Evolutionary conservation across 345 rosid genomes (phyloP).

Genomic region (Salix suchowensis): DNA sequence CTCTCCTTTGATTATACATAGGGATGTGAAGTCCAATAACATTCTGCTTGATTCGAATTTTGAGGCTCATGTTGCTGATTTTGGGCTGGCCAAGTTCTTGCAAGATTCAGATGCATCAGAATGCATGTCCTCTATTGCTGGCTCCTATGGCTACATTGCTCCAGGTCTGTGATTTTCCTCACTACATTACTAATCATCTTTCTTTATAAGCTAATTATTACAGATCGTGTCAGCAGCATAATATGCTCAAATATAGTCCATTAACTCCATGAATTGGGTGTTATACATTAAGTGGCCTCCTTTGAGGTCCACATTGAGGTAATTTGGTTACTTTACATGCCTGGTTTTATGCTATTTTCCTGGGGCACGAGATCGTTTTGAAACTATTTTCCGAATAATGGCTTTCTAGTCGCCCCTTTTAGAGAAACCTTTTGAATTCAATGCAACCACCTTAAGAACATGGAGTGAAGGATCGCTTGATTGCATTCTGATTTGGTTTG

Average conservation of each 20-base stretch:
- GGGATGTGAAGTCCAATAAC: conserved; percentile 89
- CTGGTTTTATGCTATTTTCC: too few species aligned
- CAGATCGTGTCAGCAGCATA: too few species aligned
- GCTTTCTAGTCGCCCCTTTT: not conserved
- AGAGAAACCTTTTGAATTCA: not conserved
- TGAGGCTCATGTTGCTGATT: conserved; percentile 92
- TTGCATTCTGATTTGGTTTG: not conserved
- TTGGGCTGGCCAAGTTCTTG: conserved; percentile 91
- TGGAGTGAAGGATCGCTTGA: not conserved
- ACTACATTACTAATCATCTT: not conserved
- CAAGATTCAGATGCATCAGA: conserved; percentile 74
- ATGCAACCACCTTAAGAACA: not conserved
- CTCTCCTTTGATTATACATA: conserved; percentile 79
- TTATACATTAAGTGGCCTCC: too few species aligned
- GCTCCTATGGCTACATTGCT: conserved; percentile 92
- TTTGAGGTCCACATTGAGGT: too few species aligned
- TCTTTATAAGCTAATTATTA: not conserved
- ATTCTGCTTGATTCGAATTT: conserved; percentile 71
- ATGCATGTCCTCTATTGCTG: conserved; percentile 86
- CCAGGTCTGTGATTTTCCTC: conserved; percentile 47
- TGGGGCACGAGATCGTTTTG: not conserved
- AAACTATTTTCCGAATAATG: not conserved
- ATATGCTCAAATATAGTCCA: too few species aligned
- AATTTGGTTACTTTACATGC: too few species aligned
- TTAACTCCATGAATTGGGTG: too few species aligned